Percentiles rank a stretch among this genome's conserved stretches.
These are phyloP conservation scores for Cicer judaicum DNA, from an alignment of 306 rosid species.

Conservation along the genomic window DNA sequence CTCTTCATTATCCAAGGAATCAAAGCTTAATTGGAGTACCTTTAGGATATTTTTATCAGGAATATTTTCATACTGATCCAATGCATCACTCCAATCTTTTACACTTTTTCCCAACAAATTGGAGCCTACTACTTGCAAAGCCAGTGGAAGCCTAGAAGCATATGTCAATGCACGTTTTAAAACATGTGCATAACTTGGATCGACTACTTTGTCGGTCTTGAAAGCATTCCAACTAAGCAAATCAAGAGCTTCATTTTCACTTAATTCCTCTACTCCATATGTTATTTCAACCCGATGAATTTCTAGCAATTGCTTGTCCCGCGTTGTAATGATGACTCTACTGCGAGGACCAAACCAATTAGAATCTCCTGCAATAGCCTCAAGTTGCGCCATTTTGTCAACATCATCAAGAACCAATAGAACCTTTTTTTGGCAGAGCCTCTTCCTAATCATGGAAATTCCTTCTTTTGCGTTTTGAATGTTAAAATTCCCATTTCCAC, in stretches of 20 bases:
- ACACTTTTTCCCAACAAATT: neutral
- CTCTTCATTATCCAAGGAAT: slow-evolving; percentile 3
- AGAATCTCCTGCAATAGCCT: neutral
- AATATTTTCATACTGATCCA: neutral
- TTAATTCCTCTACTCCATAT: neutral
- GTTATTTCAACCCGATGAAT: neutral
- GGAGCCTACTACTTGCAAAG: slow-evolving; percentile 10
- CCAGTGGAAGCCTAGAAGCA: slow-evolving; percentile 1
- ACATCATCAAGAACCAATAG: slow-evolving; percentile 4
- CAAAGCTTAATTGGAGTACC: neutral
- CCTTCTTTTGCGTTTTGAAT: neutral
- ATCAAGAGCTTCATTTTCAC: neutral
- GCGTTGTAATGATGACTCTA: slow-evolving; percentile 12
- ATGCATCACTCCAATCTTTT: neutral
- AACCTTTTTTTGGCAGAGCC: neutral
- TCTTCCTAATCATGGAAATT: neutral
- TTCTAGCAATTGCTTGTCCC: neutral
- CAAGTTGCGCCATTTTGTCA: neutral
- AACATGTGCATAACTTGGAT: neutral
- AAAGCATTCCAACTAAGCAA: neutral
- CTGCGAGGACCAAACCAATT: neutral
- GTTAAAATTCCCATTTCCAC: neutral
- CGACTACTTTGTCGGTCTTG: neutral
- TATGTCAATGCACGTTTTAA: neutral
- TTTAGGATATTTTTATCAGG: neutral